Conservation (phyloP, 2,329 filamentous ascomycete species). For the Paracamarosporium sp. region DNA sequence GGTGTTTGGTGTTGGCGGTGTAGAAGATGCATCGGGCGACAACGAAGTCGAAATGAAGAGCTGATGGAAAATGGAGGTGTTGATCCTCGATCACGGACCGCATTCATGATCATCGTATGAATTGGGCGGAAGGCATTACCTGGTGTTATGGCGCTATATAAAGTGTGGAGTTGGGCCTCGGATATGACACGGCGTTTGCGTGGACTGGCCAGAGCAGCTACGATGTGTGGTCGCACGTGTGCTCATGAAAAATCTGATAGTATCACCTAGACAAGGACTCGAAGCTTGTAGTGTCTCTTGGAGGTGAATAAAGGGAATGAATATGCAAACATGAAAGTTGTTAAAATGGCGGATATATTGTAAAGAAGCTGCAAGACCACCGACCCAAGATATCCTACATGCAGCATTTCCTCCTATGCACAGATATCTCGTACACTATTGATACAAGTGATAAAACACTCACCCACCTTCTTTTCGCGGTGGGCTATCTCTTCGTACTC, state of each 20-base stretch:
- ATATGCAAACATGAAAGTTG: background rate
- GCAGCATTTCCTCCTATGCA: background rate
- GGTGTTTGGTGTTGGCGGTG: constrained; percentile 54
- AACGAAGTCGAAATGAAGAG: constrained; percentile 42
- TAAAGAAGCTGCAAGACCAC: background rate
- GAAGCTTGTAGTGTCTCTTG: background rate
- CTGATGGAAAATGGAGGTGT: constrained; percentile 12
- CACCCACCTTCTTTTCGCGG: background rate
- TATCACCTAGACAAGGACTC: background rate
- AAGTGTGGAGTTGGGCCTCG: background rate
- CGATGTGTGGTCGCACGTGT: background rate
- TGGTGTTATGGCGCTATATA: constrained; percentile 13
- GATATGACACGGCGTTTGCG: background rate
- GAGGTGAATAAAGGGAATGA: background rate
- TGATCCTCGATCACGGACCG: background rate
- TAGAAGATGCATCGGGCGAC: constrained; percentile 11
- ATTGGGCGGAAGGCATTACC: background rate
- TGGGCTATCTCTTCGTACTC: background rate
- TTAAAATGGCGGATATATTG: constrained; percentile 4
- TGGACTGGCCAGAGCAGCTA: background rate
- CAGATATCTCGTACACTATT: constrained; percentile 4
- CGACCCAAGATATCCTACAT: background rate
- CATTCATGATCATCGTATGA: background rate
- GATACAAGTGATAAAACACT: background rate
- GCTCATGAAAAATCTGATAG: background rate